Conservation (phyloP, 768 basidiomycete species). For the Tulasnella sp. region DNA sequence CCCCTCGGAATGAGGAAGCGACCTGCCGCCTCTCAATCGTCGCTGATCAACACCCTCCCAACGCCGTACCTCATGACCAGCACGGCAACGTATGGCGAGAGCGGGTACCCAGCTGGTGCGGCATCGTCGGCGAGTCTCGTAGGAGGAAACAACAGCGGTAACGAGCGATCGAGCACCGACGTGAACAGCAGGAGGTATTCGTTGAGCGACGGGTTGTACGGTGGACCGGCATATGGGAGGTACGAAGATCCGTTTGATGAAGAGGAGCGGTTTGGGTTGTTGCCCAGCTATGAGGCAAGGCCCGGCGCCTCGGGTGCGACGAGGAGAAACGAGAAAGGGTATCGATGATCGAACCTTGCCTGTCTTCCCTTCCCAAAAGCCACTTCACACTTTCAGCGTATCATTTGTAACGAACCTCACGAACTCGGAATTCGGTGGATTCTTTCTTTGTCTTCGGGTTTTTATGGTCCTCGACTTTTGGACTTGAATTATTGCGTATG, state of each 20-base stretch:
- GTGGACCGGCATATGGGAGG: not conserved
- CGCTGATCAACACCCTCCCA: not conserved
- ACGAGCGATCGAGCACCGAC: not conserved
- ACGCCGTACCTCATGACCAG: not conserved
- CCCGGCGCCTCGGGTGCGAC: not conserved
- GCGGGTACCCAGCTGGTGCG: not conserved
- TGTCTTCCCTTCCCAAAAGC: not conserved
- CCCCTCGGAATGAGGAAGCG: not conserved
- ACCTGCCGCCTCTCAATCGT: not conserved
- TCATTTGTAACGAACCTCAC: too few species aligned
- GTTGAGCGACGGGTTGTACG: not conserved
- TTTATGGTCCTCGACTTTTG: too few species aligned
- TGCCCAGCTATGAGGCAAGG: not conserved
- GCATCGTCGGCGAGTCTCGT: not conserved
- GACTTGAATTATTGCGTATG: too few species aligned
- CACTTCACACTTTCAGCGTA: too few species aligned
- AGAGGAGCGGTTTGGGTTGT: not conserved
- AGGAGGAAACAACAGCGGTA: not conserved
- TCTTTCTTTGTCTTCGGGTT: too few species aligned
- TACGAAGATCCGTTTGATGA: constrained; percentile 5
- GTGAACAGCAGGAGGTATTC: not conserved
- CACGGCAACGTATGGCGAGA: not conserved
- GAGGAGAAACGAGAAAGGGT: not conserved
- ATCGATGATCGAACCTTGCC: not conserved
- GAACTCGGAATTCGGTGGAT: too few species aligned